Base-by-base conservation (phyloP, 345 rosid genomes). In the Salix arbutifolia region DNA sequence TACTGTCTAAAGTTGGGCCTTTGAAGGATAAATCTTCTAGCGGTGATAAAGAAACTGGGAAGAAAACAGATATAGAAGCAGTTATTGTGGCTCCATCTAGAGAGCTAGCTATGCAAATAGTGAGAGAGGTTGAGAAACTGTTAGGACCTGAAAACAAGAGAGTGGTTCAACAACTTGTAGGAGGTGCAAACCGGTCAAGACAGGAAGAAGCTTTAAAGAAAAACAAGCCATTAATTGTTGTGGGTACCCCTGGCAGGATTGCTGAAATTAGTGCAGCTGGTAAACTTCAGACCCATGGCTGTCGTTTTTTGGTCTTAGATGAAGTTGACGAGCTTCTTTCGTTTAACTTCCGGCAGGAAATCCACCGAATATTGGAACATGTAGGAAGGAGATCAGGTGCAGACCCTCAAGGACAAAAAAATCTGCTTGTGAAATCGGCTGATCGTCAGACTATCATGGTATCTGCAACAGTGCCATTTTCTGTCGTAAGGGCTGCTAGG, bases 141-240 rank as follows among this genome's bases (percentile, higher is more conserved):
- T 85, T 96, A 21, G 99, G 97, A 72, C 92, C 97, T 61, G 74
- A 76, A 7, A 89, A 91, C 78, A 91, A 86, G 90, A 93, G 80
- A 86, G 86, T 72, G 62, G 98, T 96, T 85, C 97, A 92, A 83
- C 99, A 96, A 78, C 91, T 93, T 80, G 98, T 96, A 11, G 99
- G 97, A 69, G 99, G 99, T 78, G 99, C 97, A 1, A 95, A 95
- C 81, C 88, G 91, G 74, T 87, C 90, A 79, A 87, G 99, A 85
- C 99, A 96, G 87, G 98, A 96, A 85, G 99, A 96, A 81, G 96
- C 94, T 25, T 91, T 96, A 16, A 93, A 88, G 91, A 96, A 96
- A 83, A 93, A 93, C 72, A 93, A 96, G 74, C 99, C 97, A 0
- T 84, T 88, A 25, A 96, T 96, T 73, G 89, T 96, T 70, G 97